Evolutionary conservation across 192 early-diverging fungal species (phyloP), one percentile per base, ranked within the genome.

Genomic region (Podila horticola): DNA sequence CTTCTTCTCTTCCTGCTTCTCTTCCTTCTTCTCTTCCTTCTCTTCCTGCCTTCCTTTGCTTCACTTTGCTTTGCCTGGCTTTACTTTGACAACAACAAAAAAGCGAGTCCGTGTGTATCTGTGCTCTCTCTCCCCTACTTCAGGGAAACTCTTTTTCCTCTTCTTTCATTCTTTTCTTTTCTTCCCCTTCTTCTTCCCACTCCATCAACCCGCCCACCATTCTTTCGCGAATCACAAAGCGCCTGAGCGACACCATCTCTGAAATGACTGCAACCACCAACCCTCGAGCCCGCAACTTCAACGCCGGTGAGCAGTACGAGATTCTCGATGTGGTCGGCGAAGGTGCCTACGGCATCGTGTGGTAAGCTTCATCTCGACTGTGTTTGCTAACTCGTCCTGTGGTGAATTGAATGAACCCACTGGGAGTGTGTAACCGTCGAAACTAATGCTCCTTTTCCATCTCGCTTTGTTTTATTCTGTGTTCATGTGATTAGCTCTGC

Each of bases 291-390:
- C 75, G 75, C 58, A 87, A 90, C 62, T 95, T 95, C 83, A 90
- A 94, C 74, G 91, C 90, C 22, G 94, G 94, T 8, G 84, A 90
- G 26, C 91, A 96, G 65, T 99, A 97, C 83, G 89, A 96, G 63
- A 89, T 94, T 67, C 83, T 91, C 50, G 92, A 94, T 71, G 93
- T 95, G 65, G 93, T 97, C 60, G 96, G 96, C 20, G 92, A 94
- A 81, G 96, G 96, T 51, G 96, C 96, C 58, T 97, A 97, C 84
- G 96, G 96, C 30, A 91, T 94, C 70, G 96, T 97, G 48, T 96
- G 94, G 96, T 95, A 93, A 86, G 86, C 82, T 7, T 17, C 24
- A 24, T 45, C 15, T 45, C 50, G n/a, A 52, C 50, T n/a, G 4
- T 52, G n/a, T 17, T 17, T 52, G 50, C 20, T 5, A 52, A 10